Conservation (phyloP, 2,329 filamentous ascomycete species). For the Beauveria scarabaeidicola region DNA sequence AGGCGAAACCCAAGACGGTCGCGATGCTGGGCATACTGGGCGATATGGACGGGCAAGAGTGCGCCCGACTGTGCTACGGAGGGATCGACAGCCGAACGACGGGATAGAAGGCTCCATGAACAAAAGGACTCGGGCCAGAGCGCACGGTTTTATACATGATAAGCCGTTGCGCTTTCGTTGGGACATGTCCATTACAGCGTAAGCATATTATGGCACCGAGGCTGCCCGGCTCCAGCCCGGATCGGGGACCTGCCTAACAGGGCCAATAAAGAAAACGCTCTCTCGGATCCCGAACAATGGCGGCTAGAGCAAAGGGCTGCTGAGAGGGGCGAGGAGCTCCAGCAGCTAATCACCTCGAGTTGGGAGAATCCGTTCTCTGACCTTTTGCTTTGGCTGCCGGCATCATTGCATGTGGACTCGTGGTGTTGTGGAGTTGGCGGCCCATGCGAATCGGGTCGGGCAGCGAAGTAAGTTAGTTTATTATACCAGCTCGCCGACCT, state of each 20-base stretch:
- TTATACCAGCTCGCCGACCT: neutral
- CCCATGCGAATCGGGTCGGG: neutral
- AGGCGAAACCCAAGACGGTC: neutral
- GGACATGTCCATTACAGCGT: neutral
- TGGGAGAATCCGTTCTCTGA: neutral
- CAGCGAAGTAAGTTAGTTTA: no score
- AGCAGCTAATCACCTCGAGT: neutral
- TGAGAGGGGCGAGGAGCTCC: neutral
- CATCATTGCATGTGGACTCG: neutral
- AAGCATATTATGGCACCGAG: neutral
- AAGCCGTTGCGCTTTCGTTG: neutral
- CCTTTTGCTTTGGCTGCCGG: neutral
- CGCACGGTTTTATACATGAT: neutral
- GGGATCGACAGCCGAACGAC: neutral
- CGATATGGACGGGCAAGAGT: no score
- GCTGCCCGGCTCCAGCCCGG: neutral
- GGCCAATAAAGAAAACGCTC: neutral
- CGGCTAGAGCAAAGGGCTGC: neutral
- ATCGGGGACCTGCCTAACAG: neutral
- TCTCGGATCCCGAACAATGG: neutral
- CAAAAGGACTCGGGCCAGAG: neutral
- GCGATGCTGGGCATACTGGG: neutral
- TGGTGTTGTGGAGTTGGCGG: neutral
- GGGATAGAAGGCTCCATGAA: neutral
- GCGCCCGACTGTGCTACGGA: neutral